These are phyloP conservation scores for Hymenoscyphus occultus DNA, from an alignment of 2,329 filamentous ascomycete genomes.

Conservation along the genomic window DNA sequence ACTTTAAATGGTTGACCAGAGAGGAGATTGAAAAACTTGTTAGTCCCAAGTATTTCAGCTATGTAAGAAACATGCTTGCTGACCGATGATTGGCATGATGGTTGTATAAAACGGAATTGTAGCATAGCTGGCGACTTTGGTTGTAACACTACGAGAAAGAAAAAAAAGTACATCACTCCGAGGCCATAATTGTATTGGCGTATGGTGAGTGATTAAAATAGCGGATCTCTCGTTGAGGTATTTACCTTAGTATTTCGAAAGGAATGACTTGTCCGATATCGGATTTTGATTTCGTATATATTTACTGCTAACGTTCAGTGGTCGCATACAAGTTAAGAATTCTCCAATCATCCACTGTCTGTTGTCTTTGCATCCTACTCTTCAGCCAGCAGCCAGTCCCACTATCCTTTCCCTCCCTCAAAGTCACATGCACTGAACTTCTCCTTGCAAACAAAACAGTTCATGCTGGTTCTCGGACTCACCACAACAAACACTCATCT, in stretches of 20 bases:
- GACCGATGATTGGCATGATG: slow-evolving; percentile 56
- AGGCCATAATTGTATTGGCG: neutral
- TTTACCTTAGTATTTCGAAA: neutral
- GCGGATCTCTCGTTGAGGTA: neutral
- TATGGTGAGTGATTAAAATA: neutral
- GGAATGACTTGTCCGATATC: neutral
- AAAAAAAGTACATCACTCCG: neutral
- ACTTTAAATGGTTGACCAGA: slow-evolving; percentile 91
- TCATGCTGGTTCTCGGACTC: too few relatives aligned
- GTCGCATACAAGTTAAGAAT: neutral
- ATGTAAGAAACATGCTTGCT: slow-evolving; percentile 79
- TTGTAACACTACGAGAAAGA: neutral
- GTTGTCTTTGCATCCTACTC: too few relatives aligned
- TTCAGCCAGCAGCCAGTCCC: too few relatives aligned
- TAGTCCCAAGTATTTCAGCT: slow-evolving; percentile 65
- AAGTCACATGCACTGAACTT: too few relatives aligned
- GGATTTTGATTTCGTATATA: neutral
- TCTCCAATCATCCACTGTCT: too few relatives aligned
- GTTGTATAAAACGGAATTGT: slow-evolving; percentile 9
- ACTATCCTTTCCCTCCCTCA: too few relatives aligned
- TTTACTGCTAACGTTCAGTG: neutral
- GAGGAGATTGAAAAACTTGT: slow-evolving; percentile 77
- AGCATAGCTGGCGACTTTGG: slow-evolving; percentile 1
- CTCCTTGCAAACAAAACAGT: too few relatives aligned
- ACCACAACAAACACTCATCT: too few relatives aligned